Percentiles rank a stretch among this genome's conserved stretches.
Conservation (phyloP, 73 alveolate genomes). For the Breviolum minutum region DNA sequence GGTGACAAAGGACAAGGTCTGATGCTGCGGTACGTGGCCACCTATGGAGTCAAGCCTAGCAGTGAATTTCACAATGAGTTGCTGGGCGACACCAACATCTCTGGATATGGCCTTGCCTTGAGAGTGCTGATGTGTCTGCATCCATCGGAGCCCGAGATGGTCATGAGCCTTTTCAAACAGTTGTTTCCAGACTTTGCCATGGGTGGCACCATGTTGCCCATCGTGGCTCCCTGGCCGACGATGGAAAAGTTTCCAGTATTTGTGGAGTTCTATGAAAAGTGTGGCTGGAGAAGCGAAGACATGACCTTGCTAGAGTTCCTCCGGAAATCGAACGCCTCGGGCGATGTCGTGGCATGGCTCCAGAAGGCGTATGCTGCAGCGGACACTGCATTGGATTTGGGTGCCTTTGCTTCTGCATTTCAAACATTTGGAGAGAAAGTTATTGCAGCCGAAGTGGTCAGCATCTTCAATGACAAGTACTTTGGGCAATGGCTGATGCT, state of each 20-base stretch:
- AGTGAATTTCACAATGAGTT: not conserved
- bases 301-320: slow-evolving; percentile 51
- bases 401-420: not conserved
- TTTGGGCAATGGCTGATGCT: slow-evolving; percentile 60
- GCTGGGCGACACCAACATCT: not conserved
- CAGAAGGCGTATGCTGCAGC: not conserved
- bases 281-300: not conserved
- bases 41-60: slow-evolving; percentile 9
- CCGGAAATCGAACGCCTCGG: slow-evolving; percentile 22
- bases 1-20: not conserved
- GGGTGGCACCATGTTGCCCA: slow-evolving; percentile 37
- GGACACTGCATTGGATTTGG: slow-evolving; percentile 3
- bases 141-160: slow-evolving; percentile 59
- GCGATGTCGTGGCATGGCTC: slow-evolving; percentile 36
- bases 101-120: slow-evolving; percentile 32
- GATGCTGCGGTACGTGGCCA: slow-evolving; percentile 26
- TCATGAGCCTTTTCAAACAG: not conserved
- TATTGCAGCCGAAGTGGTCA: slow-evolving; percentile 29
- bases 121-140: slow-evolving; percentile 10
- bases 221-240: slow-evolving; percentile 56
- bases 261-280: not conserved
- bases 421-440: not conserved
- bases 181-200: slow-evolving; percentile 4
- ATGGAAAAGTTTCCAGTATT: not conserved
- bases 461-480: slow-evolving; percentile 19